Base-by-base conservation (phyloP, 805 yeast genomes). In the Phaffomyces antillensis region DNA sequence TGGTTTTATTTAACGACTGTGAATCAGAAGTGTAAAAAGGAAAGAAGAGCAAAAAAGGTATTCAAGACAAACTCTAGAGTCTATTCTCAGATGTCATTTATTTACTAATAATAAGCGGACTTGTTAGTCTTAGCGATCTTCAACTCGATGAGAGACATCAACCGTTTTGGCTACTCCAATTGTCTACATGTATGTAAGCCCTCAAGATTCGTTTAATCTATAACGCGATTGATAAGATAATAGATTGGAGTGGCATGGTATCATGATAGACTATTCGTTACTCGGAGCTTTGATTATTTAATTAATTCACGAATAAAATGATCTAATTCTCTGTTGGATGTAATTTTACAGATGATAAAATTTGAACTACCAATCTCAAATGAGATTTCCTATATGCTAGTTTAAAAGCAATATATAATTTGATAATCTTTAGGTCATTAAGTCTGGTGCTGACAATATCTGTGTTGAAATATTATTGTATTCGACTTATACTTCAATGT, bases 201-300 rank as follows among this genome's bases (percentile, higher is more conserved):
- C 47, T 50, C 38, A 75, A 75, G 47, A 71, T 75, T 55, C 61
- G 59, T 37, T 56, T 77, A 10, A 62, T 77, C 41, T 76, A 77
- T 56, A 60, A 74, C 46, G 80, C 83, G 16, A 65, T 78, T 45
- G 81, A 79, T 54, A 79, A 79, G 52, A n/a, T n/a, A n/a, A n/a
- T n/a, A n/a, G n/a, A 75, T 78, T 43, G 83, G 83, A 0, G 75
- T 79, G 61, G 77, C 84, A 1, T 70, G 74, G 72, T 68, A 68
- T 47, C 78, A 74, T 47, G 59, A 61, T 23, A 65, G 70, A 49
- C 54, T 72, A 8, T 74, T 75, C 53, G 53, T 61, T 40, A 57
- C 75, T 31, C 77, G 77, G 11, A 80, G 81, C 7, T 71, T 71
- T 54, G 81, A 80, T 41, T 75, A 74, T 52, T 66, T 72, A 9